Conservation (phyloP, 805 yeast genomes). For the Torulaspora maleeae region DNA sequence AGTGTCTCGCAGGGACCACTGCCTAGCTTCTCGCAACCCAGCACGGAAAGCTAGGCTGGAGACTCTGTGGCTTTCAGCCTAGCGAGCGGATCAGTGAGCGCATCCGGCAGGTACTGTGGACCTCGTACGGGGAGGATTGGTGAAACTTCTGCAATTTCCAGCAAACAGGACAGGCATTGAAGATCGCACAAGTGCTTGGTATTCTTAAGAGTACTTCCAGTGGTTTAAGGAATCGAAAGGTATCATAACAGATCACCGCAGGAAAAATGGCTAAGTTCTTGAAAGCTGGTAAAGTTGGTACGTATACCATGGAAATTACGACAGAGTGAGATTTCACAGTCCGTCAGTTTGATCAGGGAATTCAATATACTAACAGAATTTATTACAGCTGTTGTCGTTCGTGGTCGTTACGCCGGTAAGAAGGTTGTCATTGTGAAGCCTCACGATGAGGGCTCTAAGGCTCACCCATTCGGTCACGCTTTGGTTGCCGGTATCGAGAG, state of each 20-base stretch:
- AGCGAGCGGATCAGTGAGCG: background rate
- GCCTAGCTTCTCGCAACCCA: too few relatives aligned
- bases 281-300: conserved; percentile 97
- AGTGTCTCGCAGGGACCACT: too few relatives aligned
- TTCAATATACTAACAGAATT: conserved; percentile 26
- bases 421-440: conserved; percentile 98
- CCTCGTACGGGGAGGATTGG: background rate
- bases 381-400: conserved; percentile 85
- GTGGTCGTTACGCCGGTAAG: conserved; percentile 99
- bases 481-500: conserved; percentile 99
- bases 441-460: conserved; percentile 97
- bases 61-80: too few relatives aligned
- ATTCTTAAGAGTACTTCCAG: background rate
- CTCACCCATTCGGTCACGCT: conserved; percentile 99
- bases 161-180: background rate
- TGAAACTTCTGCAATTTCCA: conserved; percentile 1
- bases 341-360: background rate
- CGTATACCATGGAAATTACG: conserved; percentile 20
- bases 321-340: too few relatives aligned
- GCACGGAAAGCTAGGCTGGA: too few relatives aligned
- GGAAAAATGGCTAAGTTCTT: conserved; percentile 92
- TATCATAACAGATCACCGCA: conserved; percentile 25
- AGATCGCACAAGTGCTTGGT: conserved; percentile 1
- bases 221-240: conserved; percentile 8
- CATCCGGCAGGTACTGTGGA: background rate